Evolutionary conservation across 2,329 filamentous ascomycete species (phyloP).

Genomic region (Colletotrichum kahawae): DNA sequence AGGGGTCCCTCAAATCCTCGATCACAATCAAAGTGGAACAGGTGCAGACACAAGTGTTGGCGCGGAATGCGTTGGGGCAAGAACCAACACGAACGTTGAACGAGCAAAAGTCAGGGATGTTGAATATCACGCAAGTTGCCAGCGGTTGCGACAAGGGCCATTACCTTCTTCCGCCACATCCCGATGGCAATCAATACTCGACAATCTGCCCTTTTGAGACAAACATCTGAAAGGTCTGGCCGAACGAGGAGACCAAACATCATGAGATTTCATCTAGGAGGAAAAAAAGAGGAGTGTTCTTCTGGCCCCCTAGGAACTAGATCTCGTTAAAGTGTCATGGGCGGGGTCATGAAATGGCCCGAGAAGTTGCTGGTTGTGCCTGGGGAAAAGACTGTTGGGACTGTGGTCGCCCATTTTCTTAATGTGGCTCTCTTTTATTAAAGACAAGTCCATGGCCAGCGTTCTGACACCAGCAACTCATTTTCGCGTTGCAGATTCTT

Average conservation of each 20-base stretch:
- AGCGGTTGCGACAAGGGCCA: neutral
- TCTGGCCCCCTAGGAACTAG: too few relatives aligned
- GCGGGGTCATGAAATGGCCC: accelerated
- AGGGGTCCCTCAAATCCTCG: neutral
- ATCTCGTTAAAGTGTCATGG: neutral
- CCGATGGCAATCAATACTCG: neutral
- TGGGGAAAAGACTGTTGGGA: neutral
- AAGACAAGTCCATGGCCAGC: neutral
- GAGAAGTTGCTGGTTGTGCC: neutral
- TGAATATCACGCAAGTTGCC: neutral
- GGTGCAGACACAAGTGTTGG: accelerated
- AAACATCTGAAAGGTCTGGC: neutral
- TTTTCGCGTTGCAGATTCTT: neutral
- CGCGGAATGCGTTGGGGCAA: neutral
- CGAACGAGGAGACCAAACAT: neutral
- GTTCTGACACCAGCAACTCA: neutral
- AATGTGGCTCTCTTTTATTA: neutral
- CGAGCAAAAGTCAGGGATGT: neutral
- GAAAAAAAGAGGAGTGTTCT: too few relatives aligned
- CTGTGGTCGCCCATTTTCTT: accelerated
- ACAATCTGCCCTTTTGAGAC: neutral
- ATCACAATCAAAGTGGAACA: neutral
- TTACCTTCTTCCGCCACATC: neutral
- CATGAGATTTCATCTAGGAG: neutral
- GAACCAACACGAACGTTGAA: neutral